phyloP scores from a whole-genome alignment of 2,329 filamentous ascomycete genomes.

The Lecanosticta acicola region DNA sequence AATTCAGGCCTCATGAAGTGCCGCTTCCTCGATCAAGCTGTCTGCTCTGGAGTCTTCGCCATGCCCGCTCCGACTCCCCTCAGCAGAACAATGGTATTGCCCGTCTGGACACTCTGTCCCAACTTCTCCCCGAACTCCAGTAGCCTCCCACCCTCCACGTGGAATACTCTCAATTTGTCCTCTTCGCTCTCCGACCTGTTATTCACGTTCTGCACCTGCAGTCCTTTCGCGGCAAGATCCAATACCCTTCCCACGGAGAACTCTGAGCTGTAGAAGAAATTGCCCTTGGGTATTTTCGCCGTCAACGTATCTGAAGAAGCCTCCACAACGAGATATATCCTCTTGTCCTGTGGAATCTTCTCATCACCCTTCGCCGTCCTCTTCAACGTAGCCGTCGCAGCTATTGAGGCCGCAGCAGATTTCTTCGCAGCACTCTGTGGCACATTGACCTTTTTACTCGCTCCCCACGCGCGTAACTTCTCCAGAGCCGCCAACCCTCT shows the following conservation, averaged over 20 bases:
- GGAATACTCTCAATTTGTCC: slow-evolving; percentile 79
- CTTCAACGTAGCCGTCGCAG: slow-evolving; percentile 73
- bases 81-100: slow-evolving; percentile 84
- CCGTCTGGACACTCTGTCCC: slow-evolving; percentile 63
- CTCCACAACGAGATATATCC: slow-evolving; percentile 87
- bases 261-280: slow-evolving; percentile 53
- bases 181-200: slow-evolving; percentile 71
- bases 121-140: slow-evolving; percentile 86
- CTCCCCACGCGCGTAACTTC: slow-evolving; percentile 73
- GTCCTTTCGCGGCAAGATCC: slow-evolving; percentile 67
- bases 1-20: background rate
- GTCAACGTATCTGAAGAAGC: slow-evolving; percentile 81
- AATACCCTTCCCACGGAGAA: slow-evolving; percentile 86
- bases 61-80: slow-evolving; percentile 70
- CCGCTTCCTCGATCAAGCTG: slow-evolving; percentile 10
- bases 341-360: slow-evolving; percentile 71
- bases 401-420: slow-evolving; percentile 57
- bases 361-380: slow-evolving; percentile 84
- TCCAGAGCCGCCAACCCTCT: slow-evolving; percentile 69
- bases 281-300: slow-evolving; percentile 66
- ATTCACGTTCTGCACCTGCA: slow-evolving; percentile 80
- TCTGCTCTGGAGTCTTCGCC: slow-evolving; percentile 28
- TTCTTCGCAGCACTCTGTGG: slow-evolving; percentile 48
- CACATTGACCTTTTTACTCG: slow-evolving; percentile 51
- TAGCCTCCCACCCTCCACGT: slow-evolving; percentile 82